Evolutionary conservation across 768 basidiomycete species (phyloP), one percentile per base, ranked within the genome.

Genomic region (Serendipita vermifera): DNA sequence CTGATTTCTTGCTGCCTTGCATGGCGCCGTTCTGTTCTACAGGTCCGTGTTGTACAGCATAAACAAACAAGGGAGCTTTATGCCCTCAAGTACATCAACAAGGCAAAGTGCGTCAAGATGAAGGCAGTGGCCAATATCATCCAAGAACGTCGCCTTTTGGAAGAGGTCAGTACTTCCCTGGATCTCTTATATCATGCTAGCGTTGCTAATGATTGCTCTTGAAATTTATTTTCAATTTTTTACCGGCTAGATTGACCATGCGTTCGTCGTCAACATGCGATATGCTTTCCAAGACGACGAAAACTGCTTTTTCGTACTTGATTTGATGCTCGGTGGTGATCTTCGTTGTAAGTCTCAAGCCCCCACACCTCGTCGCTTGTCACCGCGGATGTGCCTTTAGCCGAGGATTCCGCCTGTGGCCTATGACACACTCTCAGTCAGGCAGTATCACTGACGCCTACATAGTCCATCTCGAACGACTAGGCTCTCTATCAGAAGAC

Each of bases 211-310:
- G 33, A 26, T 36, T 55, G 41, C 31, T 3, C 33, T 11, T 31
- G 62, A 63, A 54, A 64, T 59, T n/a, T 63, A 61, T 7, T 66
- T 64, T 55, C 63, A 62, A 0, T 65, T 65, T 29, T 48, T 22
- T 11, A 43, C 55, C n/a, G 38, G 22, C 51, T 54, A 96, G 91
- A 83, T 97, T 63, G 92, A 97, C 71, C 92, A 96, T 64, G 85
- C 92, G 0, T 97, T 85, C 65, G 82, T 97, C 57, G 92, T 94
- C 67, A 96, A 96, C 68, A 64, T 97, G 67, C 82, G 92, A 33
- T 96, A 97, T 67, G 92, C 92, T 17, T 97, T 97, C 69, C 92
- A 97, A 67, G 92, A 97, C 65, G 92, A 97, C 64, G 92, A 97
- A 65, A 94, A 98, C 66, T 94, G 94, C 63, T 98, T 98, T 75